phyloP scores from a whole-genome alignment of 768 basidiomycete species.

The Fomitopsis serialis region DNA sequence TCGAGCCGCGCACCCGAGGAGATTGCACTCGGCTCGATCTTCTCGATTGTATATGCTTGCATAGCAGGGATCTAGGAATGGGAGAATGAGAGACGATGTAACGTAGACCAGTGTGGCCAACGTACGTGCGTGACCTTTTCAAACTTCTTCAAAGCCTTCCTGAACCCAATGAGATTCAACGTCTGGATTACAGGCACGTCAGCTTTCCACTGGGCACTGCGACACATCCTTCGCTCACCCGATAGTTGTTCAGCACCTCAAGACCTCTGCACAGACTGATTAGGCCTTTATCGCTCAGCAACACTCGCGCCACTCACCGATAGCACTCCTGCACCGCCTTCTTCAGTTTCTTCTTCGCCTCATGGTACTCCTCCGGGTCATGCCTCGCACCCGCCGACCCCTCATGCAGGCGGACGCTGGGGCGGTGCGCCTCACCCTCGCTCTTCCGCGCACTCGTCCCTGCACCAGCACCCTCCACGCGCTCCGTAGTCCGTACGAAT shows the following conservation, averaged over 20 bases:
- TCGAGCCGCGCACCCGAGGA: slow-evolving; percentile 56
- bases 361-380: slow-evolving; percentile 75
- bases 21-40: slow-evolving; percentile 69
- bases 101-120: neutral
- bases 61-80: slow-evolving; percentile 54
- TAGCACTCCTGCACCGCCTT: slow-evolving; percentile 84
- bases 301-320: slow-evolving; percentile 35
- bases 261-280: slow-evolving; percentile 60
- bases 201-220: neutral
- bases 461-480: no score
- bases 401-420: neutral
- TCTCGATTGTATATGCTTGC: slow-evolving; percentile 73
- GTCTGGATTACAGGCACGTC: neutral
- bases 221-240: slow-evolving; percentile 40
- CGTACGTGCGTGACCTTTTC: slow-evolving; percentile 69
- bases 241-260: slow-evolving; percentile 85
- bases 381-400: slow-evolving; percentile 1
- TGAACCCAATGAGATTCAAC: slow-evolving; percentile 79
- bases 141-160: slow-evolving; percentile 83
- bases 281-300: slow-evolving; percentile 70
- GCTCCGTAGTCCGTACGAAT: no score
- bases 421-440: neutral
- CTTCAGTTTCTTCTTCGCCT: slow-evolving; percentile 82
- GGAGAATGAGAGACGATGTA: neutral
- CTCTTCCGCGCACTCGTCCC: no score